phyloP scores from a whole-genome alignment of 257 asterid genomes.

The Fraxinus cuspidata region DNA sequence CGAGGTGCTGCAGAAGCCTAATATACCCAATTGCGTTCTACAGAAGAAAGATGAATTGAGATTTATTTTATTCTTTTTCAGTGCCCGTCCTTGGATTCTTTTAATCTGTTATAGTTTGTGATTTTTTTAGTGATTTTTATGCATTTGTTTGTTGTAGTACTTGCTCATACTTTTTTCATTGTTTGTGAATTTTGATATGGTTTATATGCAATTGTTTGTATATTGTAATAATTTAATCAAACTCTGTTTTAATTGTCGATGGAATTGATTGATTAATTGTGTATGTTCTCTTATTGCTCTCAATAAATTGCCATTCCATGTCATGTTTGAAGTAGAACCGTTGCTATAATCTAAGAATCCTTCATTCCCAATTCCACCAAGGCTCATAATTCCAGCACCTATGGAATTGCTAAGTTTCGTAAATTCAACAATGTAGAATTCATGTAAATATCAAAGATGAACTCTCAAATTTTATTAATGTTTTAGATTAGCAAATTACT shows the following conservation, averaged over 20 bases:
- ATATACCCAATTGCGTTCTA: background rate
- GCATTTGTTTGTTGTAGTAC: background rate
- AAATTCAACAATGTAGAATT: too few relatives aligned
- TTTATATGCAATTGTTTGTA: background rate
- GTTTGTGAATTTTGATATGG: background rate
- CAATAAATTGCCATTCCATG: background rate
- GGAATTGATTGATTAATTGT: background rate
- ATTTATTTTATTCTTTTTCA: background rate
- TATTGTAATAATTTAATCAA: background rate
- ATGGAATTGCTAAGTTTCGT: too few relatives aligned
- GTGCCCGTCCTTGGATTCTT: background rate
- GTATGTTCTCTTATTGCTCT: background rate
- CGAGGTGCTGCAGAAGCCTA: constrained; percentile 47
- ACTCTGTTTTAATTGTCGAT: background rate
- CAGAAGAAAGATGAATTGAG: background rate
- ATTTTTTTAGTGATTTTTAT: background rate
- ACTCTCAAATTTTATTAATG: too few relatives aligned
- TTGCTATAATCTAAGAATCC: too few relatives aligned
- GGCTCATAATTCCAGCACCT: too few relatives aligned
- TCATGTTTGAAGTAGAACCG: too few relatives aligned
- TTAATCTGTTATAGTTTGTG: background rate
- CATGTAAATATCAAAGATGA: too few relatives aligned
- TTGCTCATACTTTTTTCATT: background rate
- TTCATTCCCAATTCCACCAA: too few relatives aligned
- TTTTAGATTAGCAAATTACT: too few relatives aligned